These are phyloP conservation scores for Suillus subaureus DNA, from an alignment of 768 basidiomycete genomes.

Conservation along the genomic window DNA sequence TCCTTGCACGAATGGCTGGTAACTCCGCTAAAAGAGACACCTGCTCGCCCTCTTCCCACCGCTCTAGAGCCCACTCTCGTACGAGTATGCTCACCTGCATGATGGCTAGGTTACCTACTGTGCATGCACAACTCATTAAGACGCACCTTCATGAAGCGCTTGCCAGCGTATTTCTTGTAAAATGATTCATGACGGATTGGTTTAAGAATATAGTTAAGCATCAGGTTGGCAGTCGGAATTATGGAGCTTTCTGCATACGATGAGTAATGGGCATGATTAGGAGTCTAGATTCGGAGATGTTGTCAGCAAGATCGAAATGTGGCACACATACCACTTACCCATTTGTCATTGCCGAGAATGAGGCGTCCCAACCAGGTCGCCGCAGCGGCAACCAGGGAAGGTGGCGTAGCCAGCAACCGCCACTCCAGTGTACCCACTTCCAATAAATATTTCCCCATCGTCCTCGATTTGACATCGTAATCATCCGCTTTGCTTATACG, in stretches of 20 bases:
- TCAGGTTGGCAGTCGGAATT: constrained; percentile 78
- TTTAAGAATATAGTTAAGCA: constrained; percentile 85
- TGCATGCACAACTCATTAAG: neutral
- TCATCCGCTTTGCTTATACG: constrained; percentile 92
- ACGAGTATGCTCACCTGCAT: constrained; percentile 79
- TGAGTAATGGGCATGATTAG: constrained; percentile 87
- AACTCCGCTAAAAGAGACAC: constrained; percentile 65
- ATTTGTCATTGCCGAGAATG: constrained; percentile 76
- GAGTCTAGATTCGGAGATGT: constrained; percentile 50
- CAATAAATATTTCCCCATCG: constrained; percentile 88
- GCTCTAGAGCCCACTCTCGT: constrained; percentile 80
- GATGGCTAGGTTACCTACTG: constrained; percentile 8
- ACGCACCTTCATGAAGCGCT: constrained; percentile 80
- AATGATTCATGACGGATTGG: constrained; percentile 75
- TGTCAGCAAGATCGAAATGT: neutral
- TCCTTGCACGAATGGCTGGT: constrained; percentile 57
- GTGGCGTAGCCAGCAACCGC: constrained; percentile 70
- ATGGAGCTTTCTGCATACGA: constrained; percentile 81
- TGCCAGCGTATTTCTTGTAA: constrained; percentile 86
- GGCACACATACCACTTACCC: constrained; percentile 62
- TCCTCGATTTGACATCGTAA: constrained; percentile 83
- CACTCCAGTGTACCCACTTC: constrained; percentile 86
- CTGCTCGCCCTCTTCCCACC: constrained; percentile 65
- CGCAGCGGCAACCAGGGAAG: constrained; percentile 82
- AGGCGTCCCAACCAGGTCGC: constrained; percentile 85